Conservation (phyloP, 176 grass and related monocot genomes). For the Tillandsia fasciculata region DNA sequence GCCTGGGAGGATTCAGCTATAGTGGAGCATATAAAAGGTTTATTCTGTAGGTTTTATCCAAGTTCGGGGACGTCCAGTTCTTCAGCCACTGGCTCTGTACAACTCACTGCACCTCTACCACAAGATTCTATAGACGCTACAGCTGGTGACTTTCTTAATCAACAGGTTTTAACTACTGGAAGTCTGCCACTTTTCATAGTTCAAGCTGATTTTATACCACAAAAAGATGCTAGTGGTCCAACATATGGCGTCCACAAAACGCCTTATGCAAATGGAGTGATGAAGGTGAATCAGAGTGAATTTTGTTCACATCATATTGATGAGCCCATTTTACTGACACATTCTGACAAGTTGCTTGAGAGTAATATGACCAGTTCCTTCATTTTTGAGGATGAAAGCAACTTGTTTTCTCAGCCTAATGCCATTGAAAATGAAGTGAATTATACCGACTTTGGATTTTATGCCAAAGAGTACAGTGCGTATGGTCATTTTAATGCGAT, state of each 20-base stretch:
- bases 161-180: constrained; percentile 21
- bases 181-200: constrained; percentile 18
- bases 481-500: constrained; percentile 15
- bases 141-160: constrained; percentile 21
- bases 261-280: constrained; percentile 3
- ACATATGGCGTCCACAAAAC: constrained; percentile 13
- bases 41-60: constrained; percentile 37
- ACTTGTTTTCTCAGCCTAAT: constrained; percentile 9
- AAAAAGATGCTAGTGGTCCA: constrained; percentile 24
- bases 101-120: constrained; percentile 11
- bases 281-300: constrained; percentile 16
- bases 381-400: constrained; percentile 5
- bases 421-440: neutral
- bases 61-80: constrained; percentile 8
- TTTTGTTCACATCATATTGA: constrained; percentile 17
- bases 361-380: constrained; percentile 2
- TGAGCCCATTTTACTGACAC: constrained; percentile 8
- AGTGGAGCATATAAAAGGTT: constrained; percentile 45
- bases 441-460: neutral
- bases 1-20: constrained; percentile 38
- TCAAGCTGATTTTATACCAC: constrained; percentile 15
- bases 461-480: constrained; percentile 9
- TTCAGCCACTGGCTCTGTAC: constrained; percentile 21
- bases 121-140: constrained; percentile 11
- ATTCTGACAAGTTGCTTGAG: constrained; percentile 17